A percentile compares a stretch with the other conserved stretches of the same genome.
Evolutionary conservation across 78 protist species (phyloP).

Genomic region (Speleostelium caveatum): DNA sequence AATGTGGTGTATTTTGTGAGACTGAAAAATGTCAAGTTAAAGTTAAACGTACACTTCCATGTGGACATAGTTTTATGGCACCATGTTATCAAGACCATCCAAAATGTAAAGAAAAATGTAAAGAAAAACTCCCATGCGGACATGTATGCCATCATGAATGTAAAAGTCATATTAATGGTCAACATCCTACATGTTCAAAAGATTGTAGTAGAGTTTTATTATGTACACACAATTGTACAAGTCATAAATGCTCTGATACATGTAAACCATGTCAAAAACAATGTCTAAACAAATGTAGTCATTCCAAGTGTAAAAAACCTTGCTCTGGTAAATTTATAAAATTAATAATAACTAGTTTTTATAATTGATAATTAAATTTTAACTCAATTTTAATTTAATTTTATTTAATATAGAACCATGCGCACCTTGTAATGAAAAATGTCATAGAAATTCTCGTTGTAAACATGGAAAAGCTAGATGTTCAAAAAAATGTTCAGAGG

Average conservation of each 20-base stretch:
- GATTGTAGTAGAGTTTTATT: constrained; percentile 9
- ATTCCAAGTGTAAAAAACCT: constrained; percentile 26
- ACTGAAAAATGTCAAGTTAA: not conserved
- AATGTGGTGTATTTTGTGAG: constrained; percentile 1
- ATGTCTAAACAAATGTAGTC: constrained; percentile 24
- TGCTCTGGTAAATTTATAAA: too few relatives aligned
- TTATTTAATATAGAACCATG: too few relatives aligned
- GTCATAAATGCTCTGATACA: constrained; percentile 1
- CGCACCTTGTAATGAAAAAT: constrained; percentile 57
- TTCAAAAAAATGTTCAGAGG: constrained; percentile 42
- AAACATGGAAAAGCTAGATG: constrained; percentile 60
- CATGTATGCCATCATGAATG: constrained; percentile 58
- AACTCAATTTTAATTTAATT: too few relatives aligned
- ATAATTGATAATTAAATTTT: too few relatives aligned
- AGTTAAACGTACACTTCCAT: not conserved
- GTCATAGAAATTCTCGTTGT: constrained; percentile 55
- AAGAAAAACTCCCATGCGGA: constrained; percentile 55
- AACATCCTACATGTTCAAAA: constrained; percentile 28
- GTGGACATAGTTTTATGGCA: constrained; percentile 12
- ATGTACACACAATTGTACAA: constrained; percentile 20
- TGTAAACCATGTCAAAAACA: constrained; percentile 32
- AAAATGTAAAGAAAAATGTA: constrained; percentile 20
- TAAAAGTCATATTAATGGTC: constrained; percentile 10
- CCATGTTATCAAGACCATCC: not conserved
- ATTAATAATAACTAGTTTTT: too few relatives aligned